Evolutionary conservation across 331 rosid species (phyloP).

Genomic region (Prunus yedoensis): DNA sequence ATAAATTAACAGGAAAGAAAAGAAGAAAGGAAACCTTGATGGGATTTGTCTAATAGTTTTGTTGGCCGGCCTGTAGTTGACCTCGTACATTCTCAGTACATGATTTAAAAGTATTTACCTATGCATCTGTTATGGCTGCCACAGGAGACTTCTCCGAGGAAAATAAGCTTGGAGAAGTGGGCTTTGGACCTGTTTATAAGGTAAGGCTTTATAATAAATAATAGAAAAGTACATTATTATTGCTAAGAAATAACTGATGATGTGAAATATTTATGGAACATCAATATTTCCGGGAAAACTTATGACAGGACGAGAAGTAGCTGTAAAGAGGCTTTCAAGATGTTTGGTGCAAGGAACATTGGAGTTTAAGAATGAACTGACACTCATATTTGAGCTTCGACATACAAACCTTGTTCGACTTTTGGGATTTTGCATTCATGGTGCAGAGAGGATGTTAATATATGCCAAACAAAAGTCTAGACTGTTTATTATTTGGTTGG

Average conservation of each 20-base stretch:
- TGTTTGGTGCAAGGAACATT: background rate
- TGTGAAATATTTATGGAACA: background rate
- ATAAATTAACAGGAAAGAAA: too few species aligned
- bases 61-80: too few species aligned
- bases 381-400: background rate
- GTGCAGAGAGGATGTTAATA: background rate
- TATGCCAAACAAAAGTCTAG: too few species aligned
- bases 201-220: background rate
- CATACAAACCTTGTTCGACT: background rate
- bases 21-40: too few species aligned
- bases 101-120: slow-evolving; percentile 11
- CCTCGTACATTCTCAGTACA: too few species aligned
- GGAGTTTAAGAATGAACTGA: background rate
- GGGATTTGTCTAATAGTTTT: too few species aligned
- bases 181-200: slow-evolving; percentile 16
- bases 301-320: background rate
- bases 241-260: background rate
- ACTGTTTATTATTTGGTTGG: background rate
- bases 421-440: background rate
- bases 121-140: slow-evolving; percentile 7
- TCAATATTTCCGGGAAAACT: background rate
- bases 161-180: slow-evolving; percentile 13
- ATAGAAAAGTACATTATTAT: too few species aligned
- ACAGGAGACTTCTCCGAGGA: background rate
- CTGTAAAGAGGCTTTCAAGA: slow-evolving; percentile 8